A percentile compares a stretch with the other conserved stretches of the same genome.
Evolutionary conservation across 1,139 yeast genomes (phyloP).

Genomic region (Zygosaccharomyces sapae): DNA sequence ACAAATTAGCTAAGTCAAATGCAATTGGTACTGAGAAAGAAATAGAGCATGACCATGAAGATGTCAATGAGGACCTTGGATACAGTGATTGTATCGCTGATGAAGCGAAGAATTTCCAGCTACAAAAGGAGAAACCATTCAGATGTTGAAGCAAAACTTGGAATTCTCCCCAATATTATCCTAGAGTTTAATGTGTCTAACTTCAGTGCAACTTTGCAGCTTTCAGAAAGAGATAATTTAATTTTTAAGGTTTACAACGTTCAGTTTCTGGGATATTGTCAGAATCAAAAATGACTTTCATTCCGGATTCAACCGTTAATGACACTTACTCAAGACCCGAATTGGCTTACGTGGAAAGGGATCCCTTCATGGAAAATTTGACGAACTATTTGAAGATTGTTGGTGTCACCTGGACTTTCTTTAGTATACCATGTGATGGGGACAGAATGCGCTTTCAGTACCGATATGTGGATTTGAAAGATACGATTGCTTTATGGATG

Average conservation of each 20-base stretch:
- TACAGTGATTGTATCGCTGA: not conserved
- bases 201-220: conserved; percentile 23
- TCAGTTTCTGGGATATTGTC: conserved; percentile 21
- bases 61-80: not conserved
- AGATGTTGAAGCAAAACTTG: conserved; percentile 3
- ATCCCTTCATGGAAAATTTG: conserved; percentile 14
- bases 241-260: conserved; percentile 23
- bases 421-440: conserved; percentile 15
- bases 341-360: conserved; percentile 16
- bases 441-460: conserved; percentile 15
- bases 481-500: conserved; percentile 26
- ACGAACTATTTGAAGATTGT: conserved; percentile 12
- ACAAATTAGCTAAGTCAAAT: not conserved
- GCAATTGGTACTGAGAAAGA: not conserved
- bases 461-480: conserved; percentile 32
- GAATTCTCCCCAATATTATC: conserved; percentile 21
- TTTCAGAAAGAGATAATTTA: conserved; percentile 24
- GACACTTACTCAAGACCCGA: conserved; percentile 8
- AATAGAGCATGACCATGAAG: not conserved
- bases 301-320: conserved; percentile 7
- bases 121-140: not conserved
- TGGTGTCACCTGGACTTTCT: conserved; percentile 11
- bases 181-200: conserved; percentile 25
- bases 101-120: not conserved
- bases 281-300: conserved; percentile 9